Evolutionary conservation across 176 grass and related monocot species (phyloP).

Genomic region (Oryza brachyantha): DNA sequence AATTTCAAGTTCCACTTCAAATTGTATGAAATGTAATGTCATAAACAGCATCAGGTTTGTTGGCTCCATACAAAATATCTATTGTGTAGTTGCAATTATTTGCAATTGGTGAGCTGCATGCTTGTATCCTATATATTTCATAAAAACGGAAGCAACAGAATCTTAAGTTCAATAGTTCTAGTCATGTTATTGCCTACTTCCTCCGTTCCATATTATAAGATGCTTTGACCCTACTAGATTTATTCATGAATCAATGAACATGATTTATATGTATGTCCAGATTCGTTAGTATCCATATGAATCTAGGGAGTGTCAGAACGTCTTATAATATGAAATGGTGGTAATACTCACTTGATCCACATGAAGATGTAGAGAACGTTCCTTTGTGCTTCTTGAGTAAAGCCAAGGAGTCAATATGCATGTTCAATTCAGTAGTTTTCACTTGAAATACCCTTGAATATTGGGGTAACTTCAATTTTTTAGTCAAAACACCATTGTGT

Average conservation of each 20-base stretch:
- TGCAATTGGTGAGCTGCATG: neutral
- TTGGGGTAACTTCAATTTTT: neutral
- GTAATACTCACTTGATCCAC: neutral
- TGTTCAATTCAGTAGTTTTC: neutral
- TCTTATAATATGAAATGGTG: too few relatives aligned
- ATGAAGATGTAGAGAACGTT: neutral
- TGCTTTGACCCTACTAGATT: too few relatives aligned
- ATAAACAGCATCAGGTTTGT: neutral
- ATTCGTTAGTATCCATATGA: too few relatives aligned
- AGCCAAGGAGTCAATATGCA: neutral
- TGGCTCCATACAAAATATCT: neutral
- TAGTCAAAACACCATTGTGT: neutral
- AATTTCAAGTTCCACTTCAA: neutral
- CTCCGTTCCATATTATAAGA: too few relatives aligned
- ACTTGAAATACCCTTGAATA: neutral
- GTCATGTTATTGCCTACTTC: neutral
- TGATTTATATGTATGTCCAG: too few relatives aligned
- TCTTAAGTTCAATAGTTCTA: slow-evolving; percentile 8
- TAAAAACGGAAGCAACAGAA: neutral
- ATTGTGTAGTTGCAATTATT: neutral
- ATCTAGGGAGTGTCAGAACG: too few relatives aligned
- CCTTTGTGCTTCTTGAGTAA: neutral
- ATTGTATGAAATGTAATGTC: neutral
- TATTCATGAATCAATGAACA: too few relatives aligned
- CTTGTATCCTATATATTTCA: slow-evolving; percentile 2